Base-by-base conservation (phyloP, 495 filamentous ascomycete species). In the Tetracladium setigerum region DNA sequence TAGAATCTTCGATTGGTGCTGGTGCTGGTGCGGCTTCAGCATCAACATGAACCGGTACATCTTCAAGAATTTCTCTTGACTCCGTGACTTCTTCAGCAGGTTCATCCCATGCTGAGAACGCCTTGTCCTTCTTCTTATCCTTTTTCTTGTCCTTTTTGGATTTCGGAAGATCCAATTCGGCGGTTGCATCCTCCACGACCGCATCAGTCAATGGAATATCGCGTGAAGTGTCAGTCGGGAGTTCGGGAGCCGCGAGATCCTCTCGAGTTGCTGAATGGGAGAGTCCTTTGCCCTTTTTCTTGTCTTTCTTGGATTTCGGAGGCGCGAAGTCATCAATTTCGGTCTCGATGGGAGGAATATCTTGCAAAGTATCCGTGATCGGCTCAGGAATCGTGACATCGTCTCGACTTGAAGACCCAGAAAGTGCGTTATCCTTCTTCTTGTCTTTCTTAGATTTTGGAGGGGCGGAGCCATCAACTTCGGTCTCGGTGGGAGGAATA, bases 51-150 rank as follows among this genome's bases (percentile, higher is more conserved):
- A 9, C 13, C 5, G 24, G 10, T 4, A 5, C 8, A 2, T 43
- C 40, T 8, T 27, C 4, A 9, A 18, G 2, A 19, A 22, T 19
- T 14, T 40, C 38, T 17, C 14, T 2, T 15, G 5, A 14, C 2
- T 38, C 17, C n/a, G 35, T 14, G 14, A 15, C 35, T 18, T 27
- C 22, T 27, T 27, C 22, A 27, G 22, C 22, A 27, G 22, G 22
- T 27, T 27, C 22, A 3, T 27, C 35, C 14, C 35, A 27, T 27
- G 22, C 22, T 27, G 22, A 27, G 3, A 27, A 7, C 5, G 22
- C 44, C 57, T 64, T 60, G 39, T 56, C 59, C 50, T 59, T 66
- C 31, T 64, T 62, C 45, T 67, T 65, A 50, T 62, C 66, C 7
- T 57, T 63, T 44, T 65, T 63, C 46, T 63, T 67, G 51, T 62